Evolutionary conservation across 192 early-diverging fungal species (phyloP).

Genomic region (Lunasporangiospora selenospora): DNA sequence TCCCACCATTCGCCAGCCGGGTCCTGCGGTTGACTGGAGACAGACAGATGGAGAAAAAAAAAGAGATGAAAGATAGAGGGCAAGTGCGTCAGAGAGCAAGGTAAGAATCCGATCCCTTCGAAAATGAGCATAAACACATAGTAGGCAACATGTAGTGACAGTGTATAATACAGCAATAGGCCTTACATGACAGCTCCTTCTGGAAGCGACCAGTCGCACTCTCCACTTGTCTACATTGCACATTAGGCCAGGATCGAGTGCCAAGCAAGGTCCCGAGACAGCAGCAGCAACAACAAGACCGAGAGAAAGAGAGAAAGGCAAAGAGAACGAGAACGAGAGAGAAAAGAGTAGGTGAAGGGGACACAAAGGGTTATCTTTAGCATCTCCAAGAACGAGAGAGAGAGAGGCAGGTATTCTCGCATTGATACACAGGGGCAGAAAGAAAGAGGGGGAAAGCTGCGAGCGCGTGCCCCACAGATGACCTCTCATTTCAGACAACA

Average conservation of each 20-base stretch:
- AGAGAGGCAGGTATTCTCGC: not conserved
- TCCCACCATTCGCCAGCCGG: slow-evolving; percentile 97
- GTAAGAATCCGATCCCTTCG: not conserved
- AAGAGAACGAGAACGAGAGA: no score
- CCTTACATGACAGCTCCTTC: slow-evolving; percentile 69
- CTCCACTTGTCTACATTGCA: slow-evolving; percentile 72
- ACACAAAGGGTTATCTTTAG: not conserved
- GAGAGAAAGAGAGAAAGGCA: not conserved
- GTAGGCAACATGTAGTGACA: slow-evolving; percentile 2
- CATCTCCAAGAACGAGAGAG: no score
- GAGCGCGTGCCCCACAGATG: not conserved
- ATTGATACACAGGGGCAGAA: not conserved
- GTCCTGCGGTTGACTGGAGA: slow-evolving; percentile 69
- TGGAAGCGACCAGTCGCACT: slow-evolving; percentile 78
- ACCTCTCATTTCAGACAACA: not conserved
- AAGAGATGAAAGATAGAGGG: not conserved
- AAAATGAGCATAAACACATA: not conserved
- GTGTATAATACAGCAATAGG: not conserved
- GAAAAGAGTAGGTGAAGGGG: not conserved
- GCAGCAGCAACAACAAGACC: not conserved
- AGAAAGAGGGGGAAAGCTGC: not conserved
- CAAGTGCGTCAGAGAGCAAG: not conserved
- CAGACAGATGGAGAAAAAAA: slow-evolving; percentile 5
- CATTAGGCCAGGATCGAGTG: not conserved
- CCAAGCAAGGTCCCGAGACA: no score